These are phyloP conservation scores for Diospyros kaki DNA, from an alignment of 148 eudicot genomes.

Conservation along the genomic window DNA sequence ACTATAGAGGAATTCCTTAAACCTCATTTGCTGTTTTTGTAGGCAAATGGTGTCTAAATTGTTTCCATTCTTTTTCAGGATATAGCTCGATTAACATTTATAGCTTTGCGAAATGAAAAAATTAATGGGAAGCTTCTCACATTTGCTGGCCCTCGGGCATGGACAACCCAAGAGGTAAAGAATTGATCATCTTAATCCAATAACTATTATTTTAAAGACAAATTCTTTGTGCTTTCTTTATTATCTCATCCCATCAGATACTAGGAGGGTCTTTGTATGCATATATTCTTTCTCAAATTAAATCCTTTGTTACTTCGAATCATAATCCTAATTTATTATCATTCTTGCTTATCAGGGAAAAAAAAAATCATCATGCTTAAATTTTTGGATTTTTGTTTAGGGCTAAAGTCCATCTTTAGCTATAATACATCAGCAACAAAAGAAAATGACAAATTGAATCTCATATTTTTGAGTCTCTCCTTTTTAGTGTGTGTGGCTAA, in stretches of 20 bases:
- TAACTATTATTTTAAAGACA: neutral
- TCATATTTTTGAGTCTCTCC: neutral
- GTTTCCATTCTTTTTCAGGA: slow-evolving; percentile 48
- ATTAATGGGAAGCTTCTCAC: slow-evolving; percentile 82
- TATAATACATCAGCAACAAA: neutral
- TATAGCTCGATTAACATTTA: slow-evolving; percentile 90
- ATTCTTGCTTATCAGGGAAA: too few species aligned
- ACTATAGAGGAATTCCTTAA: neutral
- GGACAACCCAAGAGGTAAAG: slow-evolving; percentile 97
- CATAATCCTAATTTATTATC: too few species aligned
- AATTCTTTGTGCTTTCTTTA: too few species aligned
- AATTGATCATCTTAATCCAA: neutral
- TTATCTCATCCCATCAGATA: too few species aligned
- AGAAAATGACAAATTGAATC: neutral
- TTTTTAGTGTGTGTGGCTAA: neutral
- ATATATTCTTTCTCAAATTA: neutral
- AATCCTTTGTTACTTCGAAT: too few species aligned
- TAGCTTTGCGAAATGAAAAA: slow-evolving; percentile 88
- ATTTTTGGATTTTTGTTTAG: too few species aligned
- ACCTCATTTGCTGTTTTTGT: neutral
- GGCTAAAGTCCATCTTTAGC: neutral
- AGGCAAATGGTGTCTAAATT: slow-evolving; percentile 6
- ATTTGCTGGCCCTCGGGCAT: slow-evolving; percentile 99
- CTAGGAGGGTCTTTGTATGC: neutral
- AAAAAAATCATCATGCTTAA: too few species aligned